Base-by-base conservation (phyloP, 208 protist genomes). In the Wallacemonas sp. region DNA sequence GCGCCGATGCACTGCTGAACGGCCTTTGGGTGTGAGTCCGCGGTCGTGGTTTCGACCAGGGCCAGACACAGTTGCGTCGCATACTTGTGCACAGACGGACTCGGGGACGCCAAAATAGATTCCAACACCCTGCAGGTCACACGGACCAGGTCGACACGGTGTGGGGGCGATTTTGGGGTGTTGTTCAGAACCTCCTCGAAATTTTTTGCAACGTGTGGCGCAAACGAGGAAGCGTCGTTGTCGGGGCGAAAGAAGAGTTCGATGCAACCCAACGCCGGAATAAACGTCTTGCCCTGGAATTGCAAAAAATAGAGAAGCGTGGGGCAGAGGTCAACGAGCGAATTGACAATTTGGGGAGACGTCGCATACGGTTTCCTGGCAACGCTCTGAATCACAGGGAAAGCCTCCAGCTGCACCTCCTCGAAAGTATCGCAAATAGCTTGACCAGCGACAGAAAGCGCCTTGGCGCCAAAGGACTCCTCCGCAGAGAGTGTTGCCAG, bases 381-480 rank as follows among this genome's bases (percentile, higher is more conserved):
- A 23, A 82, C 70, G 0, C 65, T 61, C 20, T 71, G 65, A 11
- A 87, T 44, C 42, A 91, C 45, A 25, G 74, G 55, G 52, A 87
- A 49, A 18, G 68, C 65, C 45, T 76, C 78, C 25, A 91, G 54
- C 65, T 83, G 78, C 22, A 87, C 81, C 2, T 80, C 72, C 64
- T 87, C 74, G 10, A 76, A 61, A 23, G 73, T 65, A 65, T 91
- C 78, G 8, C 49, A 54, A 45, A 83, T 10, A 22, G 48, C 45
- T 26, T 71, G 70, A 36, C 49, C 32, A 12, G 26, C 61, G 38
- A 66, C 25, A 25, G 42, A 68, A 22, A 85, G 62, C 12, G 69
- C 68, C 42, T 70, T 29, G 33, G 76, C 46, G 16, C 78, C 75
- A 50, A 74, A 26, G 4, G 14, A 20, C 26, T 68, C 61, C 23